phyloP scores from a whole-genome alignment of 495 filamentous ascomycete genomes.

The Parathielavia appendiculata region DNA sequence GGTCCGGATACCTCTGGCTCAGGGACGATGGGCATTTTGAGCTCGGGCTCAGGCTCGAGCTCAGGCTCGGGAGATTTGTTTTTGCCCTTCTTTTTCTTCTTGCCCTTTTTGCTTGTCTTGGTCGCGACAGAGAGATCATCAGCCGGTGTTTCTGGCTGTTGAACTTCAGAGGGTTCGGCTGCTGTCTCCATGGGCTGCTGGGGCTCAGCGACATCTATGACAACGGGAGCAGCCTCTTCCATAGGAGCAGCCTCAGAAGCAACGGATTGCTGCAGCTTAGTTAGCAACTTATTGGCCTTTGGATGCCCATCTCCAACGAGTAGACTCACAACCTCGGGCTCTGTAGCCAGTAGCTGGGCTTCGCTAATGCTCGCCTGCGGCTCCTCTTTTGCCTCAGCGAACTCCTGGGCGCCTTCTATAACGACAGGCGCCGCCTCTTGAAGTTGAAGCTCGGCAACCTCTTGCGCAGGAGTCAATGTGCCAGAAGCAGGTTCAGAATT shows the following conservation, averaged over 20 bases:
- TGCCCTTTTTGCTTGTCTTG: conserved; percentile 31
- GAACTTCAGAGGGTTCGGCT: background rate
- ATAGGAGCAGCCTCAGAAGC: background rate
- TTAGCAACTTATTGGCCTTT: background rate
- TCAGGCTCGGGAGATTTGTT: background rate
- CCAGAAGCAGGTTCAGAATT: conserved; percentile 10
- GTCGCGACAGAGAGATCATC: conserved; percentile 10
- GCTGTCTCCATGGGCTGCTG: background rate
- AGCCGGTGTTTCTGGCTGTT: background rate
- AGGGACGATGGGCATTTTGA: background rate
- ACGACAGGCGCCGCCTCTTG: background rate
- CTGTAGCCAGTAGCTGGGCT: background rate
- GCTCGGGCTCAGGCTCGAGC: background rate
- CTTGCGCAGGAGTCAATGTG: background rate
- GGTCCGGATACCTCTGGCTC: conserved; percentile 3
- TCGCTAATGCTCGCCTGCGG: background rate
- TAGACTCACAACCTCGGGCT: background rate
- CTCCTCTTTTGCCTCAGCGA: background rate
- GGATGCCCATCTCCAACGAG: background rate
- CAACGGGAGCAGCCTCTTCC: background rate
- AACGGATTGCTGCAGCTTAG: background rate
- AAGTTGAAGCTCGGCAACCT: background rate
- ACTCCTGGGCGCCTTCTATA: background rate
- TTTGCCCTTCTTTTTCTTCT: conserved; percentile 27
- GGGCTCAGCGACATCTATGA: background rate